Evolutionary conservation across 208 protist species (phyloP).

Genomic region (Porcisia deanei): DNA sequence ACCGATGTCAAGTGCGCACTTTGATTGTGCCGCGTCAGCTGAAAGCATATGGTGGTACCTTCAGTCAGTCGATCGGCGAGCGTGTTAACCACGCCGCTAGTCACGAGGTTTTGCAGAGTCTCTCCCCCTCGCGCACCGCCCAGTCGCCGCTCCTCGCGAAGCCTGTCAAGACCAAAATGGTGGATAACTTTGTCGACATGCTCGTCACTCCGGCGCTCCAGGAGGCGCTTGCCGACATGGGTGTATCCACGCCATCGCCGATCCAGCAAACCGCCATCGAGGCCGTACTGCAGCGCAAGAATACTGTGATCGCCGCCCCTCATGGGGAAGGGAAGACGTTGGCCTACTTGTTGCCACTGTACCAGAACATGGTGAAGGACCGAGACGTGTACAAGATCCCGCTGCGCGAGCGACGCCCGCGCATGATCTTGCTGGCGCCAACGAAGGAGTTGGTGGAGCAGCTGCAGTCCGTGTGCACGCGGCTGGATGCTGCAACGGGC

Average conservation of each 20-base stretch:
- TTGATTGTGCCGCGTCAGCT: slow-evolving; percentile 79
- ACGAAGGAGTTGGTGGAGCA: slow-evolving; percentile 76
- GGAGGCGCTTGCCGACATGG: slow-evolving; percentile 36
- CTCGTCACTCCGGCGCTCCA: slow-evolving; percentile 46
- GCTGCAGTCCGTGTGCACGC: slow-evolving; percentile 60
- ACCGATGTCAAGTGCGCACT: slow-evolving; percentile 27
- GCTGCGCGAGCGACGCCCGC: slow-evolving; percentile 79
- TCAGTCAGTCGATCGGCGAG: slow-evolving; percentile 70
- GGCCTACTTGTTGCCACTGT: slow-evolving; percentile 80
- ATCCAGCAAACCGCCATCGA: slow-evolving; percentile 85
- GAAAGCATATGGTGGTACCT: slow-evolving; percentile 81
- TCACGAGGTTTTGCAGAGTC: slow-evolving; percentile 66
- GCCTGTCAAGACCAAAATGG: slow-evolving; percentile 61
- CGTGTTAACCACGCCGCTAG: slow-evolving; percentile 55
- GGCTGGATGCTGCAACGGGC: slow-evolving; percentile 57
- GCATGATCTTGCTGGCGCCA: slow-evolving; percentile 80
- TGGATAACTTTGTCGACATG: slow-evolving; percentile 77
- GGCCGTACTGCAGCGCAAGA: slow-evolving; percentile 63
- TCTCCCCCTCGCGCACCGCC: slow-evolving; percentile 52
- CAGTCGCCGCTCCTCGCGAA: slow-evolving; percentile 53
- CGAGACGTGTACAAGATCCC: slow-evolving; percentile 86
- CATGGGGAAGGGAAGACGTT: slow-evolving; percentile 89
- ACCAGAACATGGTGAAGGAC: slow-evolving; percentile 89
- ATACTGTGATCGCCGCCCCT: slow-evolving; percentile 78
- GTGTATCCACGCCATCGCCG: slow-evolving; percentile 69